A percentile compares a stretch with the other conserved stretches of the same genome.
Evolutionary conservation across 257 asterid genomes (phyloP).

Genomic region (Solanum pinnatisectum): DNA sequence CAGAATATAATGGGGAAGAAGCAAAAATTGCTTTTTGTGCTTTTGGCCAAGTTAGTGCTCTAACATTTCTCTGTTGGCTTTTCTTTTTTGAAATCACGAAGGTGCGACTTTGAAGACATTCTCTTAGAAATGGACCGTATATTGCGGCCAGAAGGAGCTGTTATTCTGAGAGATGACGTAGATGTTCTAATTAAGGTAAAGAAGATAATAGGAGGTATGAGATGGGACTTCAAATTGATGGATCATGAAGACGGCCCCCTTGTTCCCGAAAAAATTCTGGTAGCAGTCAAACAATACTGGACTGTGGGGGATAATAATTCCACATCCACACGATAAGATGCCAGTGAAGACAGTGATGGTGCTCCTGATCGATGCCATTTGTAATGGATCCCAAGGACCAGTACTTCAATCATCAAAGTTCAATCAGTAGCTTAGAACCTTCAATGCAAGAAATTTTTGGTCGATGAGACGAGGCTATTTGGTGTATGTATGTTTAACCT

Average conservation of each 20-base stretch:
- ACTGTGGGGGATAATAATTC: conserved; percentile 23
- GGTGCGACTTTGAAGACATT: conserved; percentile 60
- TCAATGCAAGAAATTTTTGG: background rate
- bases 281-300: conserved; percentile 56
- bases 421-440: background rate
- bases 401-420: background rate
- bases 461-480: background rate
- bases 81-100: conserved; percentile 3
- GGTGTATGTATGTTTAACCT: background rate
- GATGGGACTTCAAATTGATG: conserved; percentile 52
- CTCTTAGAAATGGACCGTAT: conserved; percentile 72
- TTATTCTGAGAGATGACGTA: conserved; percentile 57
- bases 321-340: conserved; percentile 26
- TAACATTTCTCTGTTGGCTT: background rate
- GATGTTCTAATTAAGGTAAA: conserved; percentile 47
- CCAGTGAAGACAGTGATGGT: background rate
- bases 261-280: conserved; percentile 40
- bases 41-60: background rate
- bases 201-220: conserved; percentile 53
- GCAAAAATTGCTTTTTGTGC: background rate
- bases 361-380: background rate
- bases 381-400: background rate
- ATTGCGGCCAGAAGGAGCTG: conserved; percentile 68
- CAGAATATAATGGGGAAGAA: background rate
- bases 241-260: conserved; percentile 71